Evolutionary conservation across 2,329 filamentous ascomycete species (phyloP).

Genomic region (Talaromyces sp.): DNA sequence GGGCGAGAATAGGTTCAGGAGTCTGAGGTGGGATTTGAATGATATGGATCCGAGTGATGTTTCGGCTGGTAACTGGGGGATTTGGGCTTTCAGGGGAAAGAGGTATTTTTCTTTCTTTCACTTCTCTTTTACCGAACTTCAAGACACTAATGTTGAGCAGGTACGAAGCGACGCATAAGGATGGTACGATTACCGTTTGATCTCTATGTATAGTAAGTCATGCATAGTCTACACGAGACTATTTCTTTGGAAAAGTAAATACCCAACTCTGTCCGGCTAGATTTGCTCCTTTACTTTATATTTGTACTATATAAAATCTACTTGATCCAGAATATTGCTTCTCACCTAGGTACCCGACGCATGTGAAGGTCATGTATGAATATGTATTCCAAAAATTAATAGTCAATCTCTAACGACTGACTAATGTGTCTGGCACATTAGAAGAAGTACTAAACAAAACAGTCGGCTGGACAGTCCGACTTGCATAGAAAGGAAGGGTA

Average conservation of each 20-base stretch:
- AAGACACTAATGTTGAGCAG: conserved; percentile 21
- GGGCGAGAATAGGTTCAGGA: conserved; percentile 90
- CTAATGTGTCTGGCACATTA: not conserved
- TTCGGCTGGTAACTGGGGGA: conserved; percentile 92
- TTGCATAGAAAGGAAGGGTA: not conserved
- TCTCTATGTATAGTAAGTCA: not conserved
- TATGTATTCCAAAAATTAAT: not conserved
- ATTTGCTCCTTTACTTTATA: not conserved
- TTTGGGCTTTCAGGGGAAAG: conserved; percentile 97
- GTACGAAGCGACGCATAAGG: conserved; percentile 40
- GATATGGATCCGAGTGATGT: conserved; percentile 92
- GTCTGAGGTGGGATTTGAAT: conserved; percentile 93
- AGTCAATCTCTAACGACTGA: not conserved
- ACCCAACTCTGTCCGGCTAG: not conserved
- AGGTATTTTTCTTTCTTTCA: conserved; percentile 57
- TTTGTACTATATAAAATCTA: conserved; percentile 5
- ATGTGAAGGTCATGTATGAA: not conserved
- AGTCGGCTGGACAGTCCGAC: not conserved
- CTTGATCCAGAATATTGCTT: not conserved
- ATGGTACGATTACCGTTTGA: conserved; percentile 18
- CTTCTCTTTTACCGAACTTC: not conserved
- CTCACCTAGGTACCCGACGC: no score
- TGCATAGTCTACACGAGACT: not conserved
- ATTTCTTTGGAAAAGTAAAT: not conserved
- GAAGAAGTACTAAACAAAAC: not conserved